Conservation (phyloP, 2,329 filamentous ascomycete genomes). For the Penicillium griseofulvum region DNA sequence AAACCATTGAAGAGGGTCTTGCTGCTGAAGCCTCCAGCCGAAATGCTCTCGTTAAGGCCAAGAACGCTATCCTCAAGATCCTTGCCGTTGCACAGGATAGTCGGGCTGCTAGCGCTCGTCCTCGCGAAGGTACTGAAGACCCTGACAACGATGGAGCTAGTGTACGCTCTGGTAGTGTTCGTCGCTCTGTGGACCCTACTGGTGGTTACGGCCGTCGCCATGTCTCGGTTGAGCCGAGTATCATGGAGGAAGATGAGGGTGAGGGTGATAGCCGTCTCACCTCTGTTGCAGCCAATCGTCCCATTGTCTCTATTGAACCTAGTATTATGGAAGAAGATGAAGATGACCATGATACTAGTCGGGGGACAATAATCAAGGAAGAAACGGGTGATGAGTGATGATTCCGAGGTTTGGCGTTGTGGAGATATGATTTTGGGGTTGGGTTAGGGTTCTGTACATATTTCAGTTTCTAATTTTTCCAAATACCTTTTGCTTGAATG, state of each 20-base stretch:
- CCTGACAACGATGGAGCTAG: constrained; percentile 31
- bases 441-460: constrained; percentile 16
- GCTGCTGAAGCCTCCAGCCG: constrained; percentile 44
- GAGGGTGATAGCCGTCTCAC: constrained; percentile 30
- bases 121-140: constrained; percentile 34
- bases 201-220: constrained; percentile 23
- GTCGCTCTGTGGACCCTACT: constrained; percentile 33
- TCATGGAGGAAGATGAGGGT: constrained; percentile 38
- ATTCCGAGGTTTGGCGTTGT: constrained; percentile 19
- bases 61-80: constrained; percentile 44
- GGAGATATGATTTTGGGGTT: background rate
- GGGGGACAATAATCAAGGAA: constrained; percentile 33
- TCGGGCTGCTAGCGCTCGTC: constrained; percentile 31
- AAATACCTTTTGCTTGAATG: constrained; percentile 1
- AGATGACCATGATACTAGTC: constrained; percentile 33
- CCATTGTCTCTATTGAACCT: constrained; percentile 31
- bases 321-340: constrained; percentile 42
- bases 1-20: constrained; percentile 51
- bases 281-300: constrained; percentile 22
- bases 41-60: constrained; percentile 48
- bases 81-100: constrained; percentile 50
- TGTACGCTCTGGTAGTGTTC: constrained; percentile 29
- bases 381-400: constrained; percentile 31
- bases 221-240: constrained; percentile 37
- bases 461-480: constrained; percentile 1